Evolutionary conservation across 2,329 filamentous ascomycete species (phyloP), one percentile per base, ranked within the genome.

Genomic region (Sarocladium kiliense): DNA sequence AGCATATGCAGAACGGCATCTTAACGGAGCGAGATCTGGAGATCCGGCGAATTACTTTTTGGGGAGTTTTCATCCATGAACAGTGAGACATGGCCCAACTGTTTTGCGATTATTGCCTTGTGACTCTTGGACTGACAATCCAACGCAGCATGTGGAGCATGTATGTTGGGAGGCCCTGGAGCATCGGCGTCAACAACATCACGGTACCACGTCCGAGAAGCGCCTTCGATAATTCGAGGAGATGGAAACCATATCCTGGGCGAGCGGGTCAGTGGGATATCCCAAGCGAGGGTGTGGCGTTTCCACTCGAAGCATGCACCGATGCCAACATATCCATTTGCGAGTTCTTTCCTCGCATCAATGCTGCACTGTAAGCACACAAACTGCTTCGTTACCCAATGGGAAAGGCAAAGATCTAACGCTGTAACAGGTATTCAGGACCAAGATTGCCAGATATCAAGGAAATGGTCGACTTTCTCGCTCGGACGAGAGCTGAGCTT

Each of bases 311-410:
- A n/a, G 12, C 30, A 2, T 6, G 14, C 30, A 34, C 30, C 30
- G 30, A 34, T 14, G 57, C 55, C 9, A 59, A 57, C 30, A 47
- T 47, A 12, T 39, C 18, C 1, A 49, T 59, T 5, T 59, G 57
- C 30, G 60, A 61, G 18, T 58, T 60, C 32, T 60, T 63, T 58
- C 34, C 55, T 6, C 57, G 53, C 10, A 55, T 62, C 2, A 61
- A 61, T 5, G 50, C 55, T 4, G 61, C 59, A 0, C 41, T 63
- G 61, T 63, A 19, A 44, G 59, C n/a, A n/a, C n/a, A n/a, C n/a
- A n/a, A n/a, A n/a, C n/a, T n/a, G n/a, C n/a, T n/a, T n/a, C n/a
- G n/a, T n/a, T n/a, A n/a, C n/a, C 30, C 30, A 34, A 34, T 7
- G 7, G 30, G 14, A 34, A 34, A 34, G 30, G 30, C 14, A 14